phyloP scores from a whole-genome alignment of 345 rosid genomes.

The Camelina sativa region DNA sequence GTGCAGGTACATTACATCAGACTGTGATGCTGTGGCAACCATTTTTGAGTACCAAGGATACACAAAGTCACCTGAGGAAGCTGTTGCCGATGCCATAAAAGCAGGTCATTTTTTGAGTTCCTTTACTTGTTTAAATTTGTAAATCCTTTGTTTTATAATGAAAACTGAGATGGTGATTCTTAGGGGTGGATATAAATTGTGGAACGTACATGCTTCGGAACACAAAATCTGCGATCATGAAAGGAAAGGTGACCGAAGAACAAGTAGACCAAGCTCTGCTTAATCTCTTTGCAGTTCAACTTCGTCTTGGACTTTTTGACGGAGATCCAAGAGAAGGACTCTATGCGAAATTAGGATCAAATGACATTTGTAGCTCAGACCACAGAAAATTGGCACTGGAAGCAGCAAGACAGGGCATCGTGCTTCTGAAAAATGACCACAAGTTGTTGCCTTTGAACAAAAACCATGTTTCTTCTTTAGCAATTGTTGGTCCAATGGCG shows the following conservation, averaged over 20 bases:
- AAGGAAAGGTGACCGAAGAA: conserved; percentile 69
- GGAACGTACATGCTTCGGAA: conserved; percentile 68
- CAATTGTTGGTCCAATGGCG: conserved; percentile 85
- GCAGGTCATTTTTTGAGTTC: conserved; percentile 57
- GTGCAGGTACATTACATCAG: conserved; percentile 84
- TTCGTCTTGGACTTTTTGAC: conserved; percentile 87
- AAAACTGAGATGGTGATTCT: conserved; percentile 16
- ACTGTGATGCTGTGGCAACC: conserved; percentile 97
- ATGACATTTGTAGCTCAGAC: conserved; percentile 64
- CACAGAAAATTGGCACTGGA: conserved; percentile 80
- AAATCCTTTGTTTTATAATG: neutral
- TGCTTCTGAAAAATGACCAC: conserved; percentile 81
- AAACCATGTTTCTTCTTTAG: conserved; percentile 61
- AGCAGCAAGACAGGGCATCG: conserved; percentile 89
- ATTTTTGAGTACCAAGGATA: conserved; percentile 76
- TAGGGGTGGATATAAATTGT: conserved; percentile 87
- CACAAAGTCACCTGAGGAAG: conserved; percentile 65
- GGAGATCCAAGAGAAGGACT: conserved; percentile 74
- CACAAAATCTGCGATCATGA: conserved; percentile 56
- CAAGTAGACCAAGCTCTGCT: conserved; percentile 76
- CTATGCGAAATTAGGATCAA: conserved; percentile 64
- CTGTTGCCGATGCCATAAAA: conserved; percentile 78
- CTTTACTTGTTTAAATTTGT: conserved; percentile 9
- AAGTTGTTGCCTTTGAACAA: conserved; percentile 68
- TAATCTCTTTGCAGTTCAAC: conserved; percentile 77